Percentiles rank a stretch among this genome's conserved stretches.
Evolutionary conservation across 768 basidiomycete genomes (phyloP).

Genomic region (Termitomyces sp.): DNA sequence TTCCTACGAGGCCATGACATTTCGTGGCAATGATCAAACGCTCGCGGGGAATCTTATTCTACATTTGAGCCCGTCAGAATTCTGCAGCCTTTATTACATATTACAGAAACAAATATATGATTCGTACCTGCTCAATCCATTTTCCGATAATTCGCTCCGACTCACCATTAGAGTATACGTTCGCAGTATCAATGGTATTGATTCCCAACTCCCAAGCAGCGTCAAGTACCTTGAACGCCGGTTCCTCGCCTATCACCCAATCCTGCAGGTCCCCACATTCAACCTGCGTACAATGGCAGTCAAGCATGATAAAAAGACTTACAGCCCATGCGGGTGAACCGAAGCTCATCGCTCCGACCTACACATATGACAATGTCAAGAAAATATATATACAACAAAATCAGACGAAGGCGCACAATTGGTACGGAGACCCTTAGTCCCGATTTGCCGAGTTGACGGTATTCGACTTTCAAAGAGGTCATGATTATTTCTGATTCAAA

Average conservation of each 20-base stretch:
- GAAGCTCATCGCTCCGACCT: too few relatives aligned
- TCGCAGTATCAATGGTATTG: constrained; percentile 36
- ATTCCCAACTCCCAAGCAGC: constrained; percentile 40
- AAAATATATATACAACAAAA: background rate
- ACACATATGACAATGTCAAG: too few relatives aligned
- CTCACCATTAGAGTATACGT: constrained; percentile 35
- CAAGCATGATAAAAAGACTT: too few relatives aligned
- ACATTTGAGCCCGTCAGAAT: constrained; percentile 2
- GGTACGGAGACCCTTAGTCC: constrained; percentile 15
- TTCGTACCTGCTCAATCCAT: constrained; percentile 31
- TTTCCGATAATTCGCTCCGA: constrained; percentile 41
- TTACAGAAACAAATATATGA: too few relatives aligned
- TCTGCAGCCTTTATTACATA: constrained; percentile 12
- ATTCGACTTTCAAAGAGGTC: constrained; percentile 11
- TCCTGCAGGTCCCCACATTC: constrained; percentile 15
- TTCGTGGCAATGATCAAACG: constrained; percentile 15
- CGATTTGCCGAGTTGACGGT: constrained; percentile 12
- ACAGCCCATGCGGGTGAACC: too few relatives aligned
- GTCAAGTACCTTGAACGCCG: constrained; percentile 41
- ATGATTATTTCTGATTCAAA: background rate
- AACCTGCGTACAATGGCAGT: too few relatives aligned
- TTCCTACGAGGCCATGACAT: constrained; percentile 11
- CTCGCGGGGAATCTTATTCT: constrained; percentile 15
- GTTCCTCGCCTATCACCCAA: constrained; percentile 50
- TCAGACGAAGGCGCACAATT: constrained; percentile 4